phyloP scores from a whole-genome alignment of 1,284 basidiomycete genomes.

The Amylostereum areolatum region DNA sequence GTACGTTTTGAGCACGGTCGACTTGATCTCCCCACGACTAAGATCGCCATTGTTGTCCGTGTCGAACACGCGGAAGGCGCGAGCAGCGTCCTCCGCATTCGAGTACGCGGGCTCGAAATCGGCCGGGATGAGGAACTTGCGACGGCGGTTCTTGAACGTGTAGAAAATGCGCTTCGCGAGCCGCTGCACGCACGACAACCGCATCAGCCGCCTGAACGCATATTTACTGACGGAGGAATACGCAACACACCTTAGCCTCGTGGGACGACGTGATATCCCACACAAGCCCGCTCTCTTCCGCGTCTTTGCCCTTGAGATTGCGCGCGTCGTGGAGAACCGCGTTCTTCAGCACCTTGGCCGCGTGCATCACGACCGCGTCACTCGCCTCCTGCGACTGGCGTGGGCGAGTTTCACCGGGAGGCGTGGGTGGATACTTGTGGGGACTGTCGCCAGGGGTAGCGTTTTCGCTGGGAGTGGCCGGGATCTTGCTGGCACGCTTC shows the following conservation, averaged over 20 bases:
- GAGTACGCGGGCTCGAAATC: conserved; percentile 72
- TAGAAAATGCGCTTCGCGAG: conserved; percentile 67
- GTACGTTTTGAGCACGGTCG: conserved; percentile 64
- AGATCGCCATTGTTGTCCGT: conserved; percentile 75
- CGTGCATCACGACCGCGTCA: conserved; percentile 36
- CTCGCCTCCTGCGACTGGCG: conserved; percentile 10
- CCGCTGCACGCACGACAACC: conserved; percentile 31
- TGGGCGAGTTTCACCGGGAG: not conserved
- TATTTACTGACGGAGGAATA: conserved; percentile 9
- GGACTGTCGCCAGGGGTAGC: conserved; percentile 8
- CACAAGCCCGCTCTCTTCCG: conserved; percentile 30
- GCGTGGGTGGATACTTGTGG: conserved; percentile 35
- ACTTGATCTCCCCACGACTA: conserved; percentile 73
- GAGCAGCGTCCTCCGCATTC: conserved; percentile 47
- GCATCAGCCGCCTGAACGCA: not conserved
- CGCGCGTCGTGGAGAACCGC: conserved; percentile 70
- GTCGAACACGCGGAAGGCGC: conserved; percentile 74
- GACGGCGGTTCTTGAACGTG: conserved; percentile 49
- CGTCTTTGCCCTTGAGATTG: conserved; percentile 48
- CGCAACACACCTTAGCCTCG: conserved; percentile 56
- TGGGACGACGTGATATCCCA: conserved; percentile 50
- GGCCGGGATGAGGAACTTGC: conserved; percentile 55
- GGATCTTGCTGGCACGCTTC: conserved; percentile 3
- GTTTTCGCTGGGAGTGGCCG: not conserved
- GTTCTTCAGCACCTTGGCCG: conserved; percentile 59